phyloP scores from a whole-genome alignment of 2,329 filamentous ascomycete species.

The Diplodia scrobiculata region DNA sequence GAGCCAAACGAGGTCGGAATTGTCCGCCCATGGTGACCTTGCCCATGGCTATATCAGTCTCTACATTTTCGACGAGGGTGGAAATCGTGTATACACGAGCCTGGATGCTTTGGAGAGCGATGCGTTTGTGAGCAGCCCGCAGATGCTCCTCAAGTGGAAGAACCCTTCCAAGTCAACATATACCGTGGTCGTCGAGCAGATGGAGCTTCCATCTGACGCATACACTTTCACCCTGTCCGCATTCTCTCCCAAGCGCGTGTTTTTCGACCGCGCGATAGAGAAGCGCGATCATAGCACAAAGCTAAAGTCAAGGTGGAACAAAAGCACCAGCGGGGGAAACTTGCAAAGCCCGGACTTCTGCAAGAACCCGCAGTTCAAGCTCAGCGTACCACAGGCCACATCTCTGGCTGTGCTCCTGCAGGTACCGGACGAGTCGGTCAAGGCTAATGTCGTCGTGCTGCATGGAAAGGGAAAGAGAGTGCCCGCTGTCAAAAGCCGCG shows the following conservation, averaged over 20 bases:
- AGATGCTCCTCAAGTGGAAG: conserved; percentile 79
- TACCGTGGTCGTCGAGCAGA: conserved; percentile 73
- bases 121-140: conserved; percentile 91
- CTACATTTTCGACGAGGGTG: conserved; percentile 72
- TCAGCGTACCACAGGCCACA: conserved; percentile 60
- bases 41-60: conserved; percentile 80
- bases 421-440: conserved; percentile 65
- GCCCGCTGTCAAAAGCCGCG: conserved; percentile 67
- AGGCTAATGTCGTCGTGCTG: conserved; percentile 82
- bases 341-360: conserved; percentile 73
- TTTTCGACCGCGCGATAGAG: conserved; percentile 63
- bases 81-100: conserved; percentile 71
- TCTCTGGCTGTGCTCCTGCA: conserved; percentile 74
- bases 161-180: conserved; percentile 56
- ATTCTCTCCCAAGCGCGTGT: conserved; percentile 68
- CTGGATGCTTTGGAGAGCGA: conserved; percentile 67
- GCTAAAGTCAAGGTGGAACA: conserved; percentile 70
- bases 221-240: conserved; percentile 88
- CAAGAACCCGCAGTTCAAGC: conserved; percentile 82
- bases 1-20: conserved; percentile 30
- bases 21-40: conserved; percentile 37
- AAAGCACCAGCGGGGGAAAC: conserved; percentile 80
- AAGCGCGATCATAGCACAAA: conserved; percentile 62
- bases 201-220: conserved; percentile 69
- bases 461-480: conserved; percentile 75